Evolutionary conservation across 345 rosid genomes (phyloP), one percentile per base, ranked within the genome.

Genomic region (Arabis alpina): DNA sequence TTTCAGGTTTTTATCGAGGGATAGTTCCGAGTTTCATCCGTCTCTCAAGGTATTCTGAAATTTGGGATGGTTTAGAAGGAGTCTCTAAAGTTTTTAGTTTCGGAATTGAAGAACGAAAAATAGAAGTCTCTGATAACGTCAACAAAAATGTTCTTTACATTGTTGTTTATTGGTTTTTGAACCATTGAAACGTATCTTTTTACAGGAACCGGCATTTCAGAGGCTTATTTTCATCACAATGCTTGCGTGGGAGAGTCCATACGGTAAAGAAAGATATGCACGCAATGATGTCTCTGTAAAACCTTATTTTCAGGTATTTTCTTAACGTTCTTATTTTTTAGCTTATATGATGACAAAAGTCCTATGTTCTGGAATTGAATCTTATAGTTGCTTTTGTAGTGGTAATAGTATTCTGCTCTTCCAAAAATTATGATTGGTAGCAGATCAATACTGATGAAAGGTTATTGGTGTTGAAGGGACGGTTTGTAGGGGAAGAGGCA

Each of bases 191-290:
- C 48, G 12, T 76, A 4, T 51, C 12, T 48, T 53, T 8, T 70
- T 16, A 0, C 49, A 94, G 99, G 96, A 94, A 63, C 89, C 90
- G 72, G 96, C 97, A 62, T 91, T 94, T 73, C 96, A 91, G 84
- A 84, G 86, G 71, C 80, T 91, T 74, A 78, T 91, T 64, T 94
- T 91, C 80, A 85, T 94, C 66, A 91, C 97, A 47, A 94, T 94
- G 99, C 89, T 91, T 61, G 99, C 96, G 16, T 94, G 96, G 97
- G 87, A 80, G 47, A 88, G 77, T 82, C 97, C 99, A 24, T 89
- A 88, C 68, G 19, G 76, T 53, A 81, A 77, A 68, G 86, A 58
- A 72, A 72, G 72, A 73, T 73, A 70, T 63, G 61, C 58, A 50
- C 63, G 64, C 47, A 57, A 25, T 51, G 28, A 66, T 65, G 53